Base-by-base conservation (phyloP, 352 stramenopile species). In the Chrysophaeum taylorii region DNA sequence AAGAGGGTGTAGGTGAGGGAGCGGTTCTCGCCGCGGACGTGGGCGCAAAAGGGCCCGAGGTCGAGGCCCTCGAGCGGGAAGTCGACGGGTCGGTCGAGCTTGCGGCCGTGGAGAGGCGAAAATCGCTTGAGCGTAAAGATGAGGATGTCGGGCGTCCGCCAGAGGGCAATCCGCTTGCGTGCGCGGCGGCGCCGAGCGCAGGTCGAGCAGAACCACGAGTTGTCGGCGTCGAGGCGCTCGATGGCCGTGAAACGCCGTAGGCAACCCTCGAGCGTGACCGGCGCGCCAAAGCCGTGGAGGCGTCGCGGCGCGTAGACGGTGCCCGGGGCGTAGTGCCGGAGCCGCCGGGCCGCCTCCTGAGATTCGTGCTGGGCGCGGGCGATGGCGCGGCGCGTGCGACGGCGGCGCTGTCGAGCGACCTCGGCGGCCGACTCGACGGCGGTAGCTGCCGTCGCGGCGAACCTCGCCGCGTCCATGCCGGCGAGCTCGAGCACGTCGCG, bases 81-180 rank as follows among this genome's bases (percentile, higher is more conserved):
- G 68, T 92, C 85, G 35, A 94, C 85, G n/a, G n/a, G n/a, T n/a
- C n/a, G n/a, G 0, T 64, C 27, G 25, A 69, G 29, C 45, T 57
- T 69, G 9, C 39, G 25, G 1, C 45, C n/a, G n/a, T n/a, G n/a
- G n/a, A n/a, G n/a, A 43, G 29, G 9, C 35, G 41, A 36, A 23
- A 93, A 93, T 18, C 87, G 79, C 79, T 93, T 93, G 66, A 93
- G 82, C 41, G 85, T 89, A 25, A 93, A 69, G 42, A 93, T 84
- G 18, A 93, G 78, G 31, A 93, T 79, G 39, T 91, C 82, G 7
- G 87, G 87, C 31, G 89, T 70, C 41, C 83, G 82, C 80, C 84
- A 91, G 66, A 89, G 86, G 54, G 90, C 82, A 81, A 91, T 89
- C 0, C 79, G 88, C 70, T 90, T 90, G 35, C 79, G 75, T 53